Evolutionary conservation across 306 rosid species (phyloP).

Genomic region (Biancaea sappan): DNA sequence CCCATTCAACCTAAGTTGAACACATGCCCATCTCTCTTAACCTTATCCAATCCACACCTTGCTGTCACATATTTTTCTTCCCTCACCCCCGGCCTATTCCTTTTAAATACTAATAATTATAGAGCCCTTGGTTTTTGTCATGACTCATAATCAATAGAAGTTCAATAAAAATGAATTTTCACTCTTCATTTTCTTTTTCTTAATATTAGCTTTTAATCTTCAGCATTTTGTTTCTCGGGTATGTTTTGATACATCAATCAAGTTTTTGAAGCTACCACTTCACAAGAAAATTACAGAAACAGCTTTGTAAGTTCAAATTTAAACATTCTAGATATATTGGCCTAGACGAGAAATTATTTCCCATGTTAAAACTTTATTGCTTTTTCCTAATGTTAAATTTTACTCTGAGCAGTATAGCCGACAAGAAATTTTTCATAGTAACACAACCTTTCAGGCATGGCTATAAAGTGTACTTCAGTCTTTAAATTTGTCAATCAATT

Average conservation of each 20-base stretch:
- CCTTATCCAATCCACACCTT: too few species aligned
- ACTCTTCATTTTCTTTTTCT: conserved; percentile 5
- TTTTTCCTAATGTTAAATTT: conserved; percentile 10
- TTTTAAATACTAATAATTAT: not conserved
- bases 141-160: not conserved
- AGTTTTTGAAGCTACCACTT: not conserved
- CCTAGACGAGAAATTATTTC: not conserved
- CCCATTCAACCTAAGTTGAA: too few species aligned
- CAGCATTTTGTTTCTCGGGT: not conserved
- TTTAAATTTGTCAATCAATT: not conserved
- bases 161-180: not conserved
- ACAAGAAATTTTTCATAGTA: conserved; percentile 13
- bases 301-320: conserved; percentile 2
- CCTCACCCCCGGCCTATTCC: too few species aligned
- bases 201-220: not conserved
- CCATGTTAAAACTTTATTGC: not conserved
- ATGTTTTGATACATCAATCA: not conserved
- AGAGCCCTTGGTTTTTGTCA: not conserved
- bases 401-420: conserved; percentile 6
- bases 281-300: not conserved
- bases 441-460: conserved; percentile 6
- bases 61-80: too few species aligned
- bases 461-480: conserved; percentile 4
- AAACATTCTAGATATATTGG: not conserved
- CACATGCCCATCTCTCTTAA: too few species aligned